Conservation (phyloP, 768 basidiomycete species). For the Zangia roseola region DNA sequence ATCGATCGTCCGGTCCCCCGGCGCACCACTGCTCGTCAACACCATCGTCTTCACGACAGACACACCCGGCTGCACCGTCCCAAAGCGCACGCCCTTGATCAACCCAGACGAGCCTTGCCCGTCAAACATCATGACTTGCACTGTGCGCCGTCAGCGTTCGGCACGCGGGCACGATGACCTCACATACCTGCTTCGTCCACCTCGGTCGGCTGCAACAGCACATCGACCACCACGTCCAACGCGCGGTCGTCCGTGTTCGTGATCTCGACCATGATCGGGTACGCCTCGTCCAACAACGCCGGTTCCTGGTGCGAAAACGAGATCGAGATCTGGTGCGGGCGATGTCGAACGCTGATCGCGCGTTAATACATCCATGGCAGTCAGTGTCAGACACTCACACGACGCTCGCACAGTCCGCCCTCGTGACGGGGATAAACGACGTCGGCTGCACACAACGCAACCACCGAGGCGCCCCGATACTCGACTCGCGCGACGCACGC, state of each 20-base stretch:
- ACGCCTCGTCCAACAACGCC: constrained; percentile 80
- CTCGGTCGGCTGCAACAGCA: constrained; percentile 79
- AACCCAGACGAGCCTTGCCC: constrained; percentile 65
- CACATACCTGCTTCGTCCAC: constrained; percentile 66
- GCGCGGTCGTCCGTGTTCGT: constrained; percentile 69
- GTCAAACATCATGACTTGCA: constrained; percentile 60
- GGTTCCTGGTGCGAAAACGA: constrained; percentile 59
- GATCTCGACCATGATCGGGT: constrained; percentile 69
- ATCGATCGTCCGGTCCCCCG: constrained; percentile 75
- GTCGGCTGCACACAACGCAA: constrained; percentile 53
- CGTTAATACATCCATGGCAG: neutral
- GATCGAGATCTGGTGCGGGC: constrained; percentile 57
- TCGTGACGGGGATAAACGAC: constrained; percentile 50
- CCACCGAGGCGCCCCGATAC: constrained; percentile 46
- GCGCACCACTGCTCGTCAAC: constrained; percentile 57
- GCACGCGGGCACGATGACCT: neutral
- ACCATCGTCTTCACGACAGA: constrained; percentile 60
- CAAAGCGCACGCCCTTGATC: constrained; percentile 67
- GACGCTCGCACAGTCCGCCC: constrained; percentile 46
- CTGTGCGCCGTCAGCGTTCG: constrained; percentile 31
- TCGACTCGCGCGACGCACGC: constrained; percentile 35
- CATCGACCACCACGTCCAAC: constrained; percentile 67
- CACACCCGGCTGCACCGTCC: constrained; percentile 57
- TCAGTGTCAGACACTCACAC: constrained; percentile 38
- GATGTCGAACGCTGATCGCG: constrained; percentile 55